A percentile compares a stretch with the other conserved stretches of the same genome.
These are phyloP conservation scores for Candida sithepensis DNA, from an alignment of 805 yeast genomes.

Conservation along the genomic window DNA sequence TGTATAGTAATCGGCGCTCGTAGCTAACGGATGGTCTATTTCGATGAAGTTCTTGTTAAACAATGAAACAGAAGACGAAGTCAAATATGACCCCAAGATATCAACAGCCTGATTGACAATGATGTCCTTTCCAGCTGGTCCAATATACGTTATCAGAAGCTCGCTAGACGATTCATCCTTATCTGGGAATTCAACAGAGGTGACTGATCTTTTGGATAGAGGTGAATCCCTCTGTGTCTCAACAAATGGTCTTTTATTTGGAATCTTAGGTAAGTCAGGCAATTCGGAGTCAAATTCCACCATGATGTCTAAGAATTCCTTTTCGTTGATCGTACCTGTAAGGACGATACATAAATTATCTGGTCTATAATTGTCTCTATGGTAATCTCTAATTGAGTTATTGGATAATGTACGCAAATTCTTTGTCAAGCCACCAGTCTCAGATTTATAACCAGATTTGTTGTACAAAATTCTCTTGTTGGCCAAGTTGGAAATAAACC, in stretches of 20 bases:
- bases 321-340: slow-evolving; percentile 80
- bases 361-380: slow-evolving; percentile 67
- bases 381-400: slow-evolving; percentile 74
- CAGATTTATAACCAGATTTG: slow-evolving; percentile 81
- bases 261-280: slow-evolving; percentile 36
- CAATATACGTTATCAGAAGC: slow-evolving; percentile 71
- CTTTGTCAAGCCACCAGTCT: slow-evolving; percentile 86
- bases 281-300: slow-evolving; percentile 57
- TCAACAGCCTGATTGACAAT: slow-evolving; percentile 65
- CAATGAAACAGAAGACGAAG: slow-evolving; percentile 74
- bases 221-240: slow-evolving; percentile 54
- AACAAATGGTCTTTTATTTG: slow-evolving; percentile 69
- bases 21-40: slow-evolving; percentile 76
- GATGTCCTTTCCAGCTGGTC: slow-evolving; percentile 58
- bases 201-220: slow-evolving; percentile 36
- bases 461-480: slow-evolving; percentile 55
- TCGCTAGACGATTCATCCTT: slow-evolving; percentile 84
- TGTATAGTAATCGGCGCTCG: slow-evolving; percentile 62
- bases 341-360: slow-evolving; percentile 80
- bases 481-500: slow-evolving; percentile 59
- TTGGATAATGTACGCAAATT: slow-evolving; percentile 72
- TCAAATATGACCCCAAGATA: slow-evolving; percentile 66
- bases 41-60: slow-evolving; percentile 73
- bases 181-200: slow-evolving; percentile 78
- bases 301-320: slow-evolving; percentile 61